Evolutionary conservation across 352 stramenopile species (phyloP).

Genomic region (Globisporangium cederbergense): DNA sequence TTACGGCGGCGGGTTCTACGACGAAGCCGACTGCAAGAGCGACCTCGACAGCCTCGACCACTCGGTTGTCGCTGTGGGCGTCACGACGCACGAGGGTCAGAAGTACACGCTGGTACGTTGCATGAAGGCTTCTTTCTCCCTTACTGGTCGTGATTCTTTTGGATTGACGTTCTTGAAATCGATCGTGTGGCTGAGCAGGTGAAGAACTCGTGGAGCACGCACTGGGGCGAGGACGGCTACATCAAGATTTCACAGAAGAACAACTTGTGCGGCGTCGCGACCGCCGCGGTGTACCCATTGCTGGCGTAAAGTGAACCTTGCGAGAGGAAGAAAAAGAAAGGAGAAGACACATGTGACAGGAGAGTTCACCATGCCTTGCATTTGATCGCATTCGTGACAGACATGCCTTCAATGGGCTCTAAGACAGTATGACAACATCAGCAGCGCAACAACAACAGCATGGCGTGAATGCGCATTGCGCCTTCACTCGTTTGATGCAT

Average conservation of each 20-base stretch:
- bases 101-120: constrained; percentile 86
- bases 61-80: constrained; percentile 89
- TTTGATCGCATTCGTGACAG: neutral
- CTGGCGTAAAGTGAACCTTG: constrained; percentile 29
- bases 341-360: neutral
- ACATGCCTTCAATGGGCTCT: neutral
- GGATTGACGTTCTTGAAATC: neutral
- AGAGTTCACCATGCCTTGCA: neutral
- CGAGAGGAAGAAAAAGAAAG: neutral
- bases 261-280: constrained; percentile 96
- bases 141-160: neutral
- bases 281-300: constrained; percentile 77
- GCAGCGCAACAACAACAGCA: neutral
- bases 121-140: too few species aligned
- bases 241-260: constrained; percentile 90
- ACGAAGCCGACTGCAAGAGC: constrained; percentile 87
- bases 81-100: constrained; percentile 84
- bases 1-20: constrained; percentile 84
- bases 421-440: neutral
- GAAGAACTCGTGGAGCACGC: constrained; percentile 94
- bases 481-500: neutral
- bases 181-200: constrained; percentile 20
- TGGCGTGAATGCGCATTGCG: neutral
- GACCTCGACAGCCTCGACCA: constrained; percentile 91
- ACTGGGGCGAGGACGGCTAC: constrained; percentile 93